A percentile compares a stretch with the other conserved stretches of the same genome.
These are phyloP conservation scores for Hyphodiscus sp. DNA, from an alignment of 2,329 filamentous ascomycete genomes.

Conservation along the genomic window DNA sequence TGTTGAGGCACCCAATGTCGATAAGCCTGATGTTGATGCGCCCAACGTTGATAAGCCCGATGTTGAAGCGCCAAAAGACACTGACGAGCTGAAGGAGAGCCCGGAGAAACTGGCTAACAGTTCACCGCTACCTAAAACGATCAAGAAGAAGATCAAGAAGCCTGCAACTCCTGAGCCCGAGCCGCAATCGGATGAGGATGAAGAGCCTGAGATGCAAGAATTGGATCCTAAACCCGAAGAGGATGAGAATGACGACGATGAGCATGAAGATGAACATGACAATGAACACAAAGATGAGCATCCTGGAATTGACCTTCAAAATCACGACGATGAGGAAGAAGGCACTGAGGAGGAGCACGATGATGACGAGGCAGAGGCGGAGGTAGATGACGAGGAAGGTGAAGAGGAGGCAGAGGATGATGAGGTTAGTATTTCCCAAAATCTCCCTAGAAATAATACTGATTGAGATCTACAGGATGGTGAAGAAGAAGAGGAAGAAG, in stretches of 20 bases:
- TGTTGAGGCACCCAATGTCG: background rate
- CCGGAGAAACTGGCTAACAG: no score
- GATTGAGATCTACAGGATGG: no score
- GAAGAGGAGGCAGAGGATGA: background rate
- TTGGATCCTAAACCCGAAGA: conserved; percentile 2
- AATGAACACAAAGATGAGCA: background rate
- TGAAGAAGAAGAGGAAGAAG: background rate
- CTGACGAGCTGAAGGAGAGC: background rate
- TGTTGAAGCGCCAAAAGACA: conserved; percentile 1
- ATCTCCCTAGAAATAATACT: no score
- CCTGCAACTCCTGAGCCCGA: conserved; percentile 14
- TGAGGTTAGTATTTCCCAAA: no score
- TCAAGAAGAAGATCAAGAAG: conserved; percentile 6
- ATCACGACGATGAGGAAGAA: background rate
- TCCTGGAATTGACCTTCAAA: background rate
- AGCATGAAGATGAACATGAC: background rate
- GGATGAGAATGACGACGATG: conserved; percentile 1
- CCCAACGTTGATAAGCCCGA: conserved; percentile 7
- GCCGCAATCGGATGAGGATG: background rate
- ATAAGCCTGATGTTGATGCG: background rate
- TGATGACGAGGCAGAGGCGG: background rate
- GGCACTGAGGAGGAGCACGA: background rate
- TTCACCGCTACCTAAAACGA: no score
- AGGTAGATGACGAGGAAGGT: no score
- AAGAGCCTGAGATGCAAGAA: conserved; percentile 3